Evolutionary conservation across 768 basidiomycete genomes (phyloP), one percentile per base, ranked within the genome.

Genomic region (Leucosporidium yakuticum): DNA sequence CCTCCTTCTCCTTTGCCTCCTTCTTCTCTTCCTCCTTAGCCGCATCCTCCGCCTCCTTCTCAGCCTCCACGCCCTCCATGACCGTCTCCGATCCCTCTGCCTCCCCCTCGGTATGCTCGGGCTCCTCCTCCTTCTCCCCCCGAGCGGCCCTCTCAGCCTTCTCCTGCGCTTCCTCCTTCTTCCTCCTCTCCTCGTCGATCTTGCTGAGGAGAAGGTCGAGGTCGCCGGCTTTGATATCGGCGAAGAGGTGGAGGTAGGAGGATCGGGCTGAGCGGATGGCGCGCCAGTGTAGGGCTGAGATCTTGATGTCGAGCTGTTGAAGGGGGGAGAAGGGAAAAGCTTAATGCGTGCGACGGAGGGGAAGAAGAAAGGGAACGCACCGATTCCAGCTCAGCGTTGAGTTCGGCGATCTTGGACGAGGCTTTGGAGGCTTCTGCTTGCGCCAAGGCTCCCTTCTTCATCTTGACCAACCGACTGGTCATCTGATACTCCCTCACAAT

Each of bases 221-320:
- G 69, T 91, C 89, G 12, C 88, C 89, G 9, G 85, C 85, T 23
- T 88, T 89, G 68, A 91, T 90, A 80, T 85, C 87, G 14, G 25
- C 84, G 71, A 92, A 91, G 73, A 89, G 85, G 69, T 86, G 84
- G 50, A 91, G 77, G 77, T 91, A 80, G 67, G 83, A 83, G 71
- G 89, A 86, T 48, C 90, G 87, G 63, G 88, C 85, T 51, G 85
- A 83, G 25, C 90, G 87, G 67, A 92, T 82, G 12, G 87, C 88
- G 23, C 91, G 82, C 90, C 91, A 93, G 8, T 88, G 81, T 82
- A 86, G 85, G 4, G 88, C 84, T 69, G 86, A 84, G 11, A 59
- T 44, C 15, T 47, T 57, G 31, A 65, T 48, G 55, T 23, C 60
- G 49, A 64, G 31, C 61, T 63, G 39, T n/a, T n/a, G n/a, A n/a